A percentile compares a stretch with the other conserved stretches of the same genome.
These are phyloP conservation scores for Amyloporia xantha DNA, from an alignment of 768 basidiomycete species.

Conservation along the genomic window DNA sequence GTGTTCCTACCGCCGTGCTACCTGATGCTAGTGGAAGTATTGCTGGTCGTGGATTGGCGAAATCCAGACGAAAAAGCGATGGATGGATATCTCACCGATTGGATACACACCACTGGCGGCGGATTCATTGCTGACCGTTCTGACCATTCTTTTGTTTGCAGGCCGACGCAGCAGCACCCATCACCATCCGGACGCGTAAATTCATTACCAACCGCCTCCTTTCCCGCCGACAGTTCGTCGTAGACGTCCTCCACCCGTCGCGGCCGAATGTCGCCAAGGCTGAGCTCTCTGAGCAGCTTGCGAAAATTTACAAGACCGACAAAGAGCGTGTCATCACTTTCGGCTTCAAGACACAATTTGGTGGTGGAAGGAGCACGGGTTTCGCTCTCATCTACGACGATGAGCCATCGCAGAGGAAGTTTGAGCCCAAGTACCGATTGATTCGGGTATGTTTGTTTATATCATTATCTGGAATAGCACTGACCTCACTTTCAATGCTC, in stretches of 20 bases:
- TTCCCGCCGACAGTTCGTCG: slow-evolving; percentile 91
- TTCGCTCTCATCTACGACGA: slow-evolving; percentile 98
- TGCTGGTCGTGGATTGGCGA: slow-evolving; percentile 3
- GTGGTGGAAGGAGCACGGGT: slow-evolving; percentile 96
- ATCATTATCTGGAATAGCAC: neutral
- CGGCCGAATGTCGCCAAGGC: slow-evolving; percentile 90
- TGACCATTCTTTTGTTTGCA: slow-evolving; percentile 31
- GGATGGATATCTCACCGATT: slow-evolving; percentile 24
- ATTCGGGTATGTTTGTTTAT: slow-evolving; percentile 65
- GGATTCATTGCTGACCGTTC: slow-evolving; percentile 9
- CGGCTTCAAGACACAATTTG: slow-evolving; percentile 92
- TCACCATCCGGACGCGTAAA: slow-evolving; percentile 97
- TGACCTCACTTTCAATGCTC: neutral
- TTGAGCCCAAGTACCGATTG: slow-evolving; percentile 94
- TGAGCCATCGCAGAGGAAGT: slow-evolving; percentile 90
- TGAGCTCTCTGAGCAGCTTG: slow-evolving; percentile 91
- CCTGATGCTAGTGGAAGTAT: slow-evolving; percentile 10
- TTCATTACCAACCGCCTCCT: slow-evolving; percentile 99
- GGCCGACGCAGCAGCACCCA: slow-evolving; percentile 76
- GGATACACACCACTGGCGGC: slow-evolving; percentile 24
- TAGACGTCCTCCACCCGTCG: slow-evolving; percentile 93
- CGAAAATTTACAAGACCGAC: slow-evolving; percentile 86
- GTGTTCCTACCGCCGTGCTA: slow-evolving; percentile 13
- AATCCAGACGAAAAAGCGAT: slow-evolving; percentile 24
- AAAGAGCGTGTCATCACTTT: slow-evolving; percentile 89